These are phyloP conservation scores for Metarhizium robertsii DNA, from an alignment of 2,329 filamentous ascomycete species.

Conservation along the genomic window DNA sequence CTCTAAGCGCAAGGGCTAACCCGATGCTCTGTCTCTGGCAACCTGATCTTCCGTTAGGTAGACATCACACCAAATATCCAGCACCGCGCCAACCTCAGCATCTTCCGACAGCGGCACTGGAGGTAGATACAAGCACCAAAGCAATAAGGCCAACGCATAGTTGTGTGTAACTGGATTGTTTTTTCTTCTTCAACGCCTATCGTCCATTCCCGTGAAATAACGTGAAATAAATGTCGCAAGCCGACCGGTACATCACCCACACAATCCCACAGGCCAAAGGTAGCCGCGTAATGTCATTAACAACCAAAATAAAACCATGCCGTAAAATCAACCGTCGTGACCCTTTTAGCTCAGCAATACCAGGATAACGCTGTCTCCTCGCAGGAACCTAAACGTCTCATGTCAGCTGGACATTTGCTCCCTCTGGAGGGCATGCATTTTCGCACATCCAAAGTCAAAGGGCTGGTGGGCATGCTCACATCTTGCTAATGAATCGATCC, in stretches of 20 bases:
- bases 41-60: too few relatives aligned
- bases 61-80: too few relatives aligned
- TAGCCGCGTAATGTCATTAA: neutral
- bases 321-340: neutral
- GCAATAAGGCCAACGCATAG: neutral
- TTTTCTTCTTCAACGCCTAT: neutral
- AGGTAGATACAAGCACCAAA: neutral
- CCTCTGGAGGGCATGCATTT: neutral
- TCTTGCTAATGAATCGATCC: constrained; percentile 96
- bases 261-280: constrained; percentile 11
- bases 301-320: neutral
- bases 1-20: too few relatives aligned
- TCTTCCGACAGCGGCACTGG: neutral
- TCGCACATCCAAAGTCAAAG: neutral
- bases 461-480: constrained; percentile 45
- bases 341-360: constrained; percentile 62
- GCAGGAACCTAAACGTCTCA: constrained; percentile 56
- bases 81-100: neutral
- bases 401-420: neutral
- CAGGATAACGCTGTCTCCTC: constrained; percentile 81
- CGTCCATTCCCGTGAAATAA: neutral
- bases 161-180: neutral
- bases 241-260: constrained; percentile 5
- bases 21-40: too few relatives aligned
- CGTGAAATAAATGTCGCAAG: neutral